Evolutionary conservation across 805 yeast genomes (phyloP).

Genomic region (Myxozyma kluyveri): DNA sequence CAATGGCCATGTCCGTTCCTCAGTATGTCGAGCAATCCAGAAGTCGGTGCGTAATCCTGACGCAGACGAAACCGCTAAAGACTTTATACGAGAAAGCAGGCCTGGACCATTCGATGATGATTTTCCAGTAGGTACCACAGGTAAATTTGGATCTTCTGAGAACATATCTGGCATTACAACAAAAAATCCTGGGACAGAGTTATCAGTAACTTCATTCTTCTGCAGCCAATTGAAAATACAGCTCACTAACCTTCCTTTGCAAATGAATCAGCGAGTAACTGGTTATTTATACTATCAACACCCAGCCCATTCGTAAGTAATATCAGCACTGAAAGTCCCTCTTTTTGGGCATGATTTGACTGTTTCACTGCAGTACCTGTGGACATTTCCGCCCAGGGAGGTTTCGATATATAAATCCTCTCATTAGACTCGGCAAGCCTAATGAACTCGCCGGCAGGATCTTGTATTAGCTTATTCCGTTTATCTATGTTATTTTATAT

Average conservation of each 20-base stretch:
- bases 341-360: not conserved
- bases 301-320: constrained; percentile 39
- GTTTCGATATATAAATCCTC: constrained; percentile 24
- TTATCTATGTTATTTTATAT: not conserved
- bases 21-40: constrained; percentile 40
- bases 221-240: not conserved
- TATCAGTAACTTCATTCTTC: not conserved
- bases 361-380: not conserved
- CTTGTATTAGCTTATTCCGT: constrained; percentile 6
- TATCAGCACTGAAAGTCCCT: constrained; percentile 20
- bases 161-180: constrained; percentile 38
- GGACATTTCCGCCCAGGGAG: constrained; percentile 10
- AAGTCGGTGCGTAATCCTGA: constrained; percentile 39
- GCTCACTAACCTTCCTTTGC: constrained; percentile 26
- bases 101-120: constrained; percentile 4
- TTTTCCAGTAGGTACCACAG: constrained; percentile 6
- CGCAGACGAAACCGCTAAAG: constrained; percentile 33
- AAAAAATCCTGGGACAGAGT: constrained; percentile 30
- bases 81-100: constrained; percentile 29
- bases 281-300: constrained; percentile 34
- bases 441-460: constrained; percentile 22
- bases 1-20: constrained; percentile 35
- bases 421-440: constrained; percentile 22
- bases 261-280: constrained; percentile 36
- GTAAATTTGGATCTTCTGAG: constrained; percentile 34